Conservation (phyloP, 495 filamentous ascomycete genomes). For the Filosporella fistucella region DNA sequence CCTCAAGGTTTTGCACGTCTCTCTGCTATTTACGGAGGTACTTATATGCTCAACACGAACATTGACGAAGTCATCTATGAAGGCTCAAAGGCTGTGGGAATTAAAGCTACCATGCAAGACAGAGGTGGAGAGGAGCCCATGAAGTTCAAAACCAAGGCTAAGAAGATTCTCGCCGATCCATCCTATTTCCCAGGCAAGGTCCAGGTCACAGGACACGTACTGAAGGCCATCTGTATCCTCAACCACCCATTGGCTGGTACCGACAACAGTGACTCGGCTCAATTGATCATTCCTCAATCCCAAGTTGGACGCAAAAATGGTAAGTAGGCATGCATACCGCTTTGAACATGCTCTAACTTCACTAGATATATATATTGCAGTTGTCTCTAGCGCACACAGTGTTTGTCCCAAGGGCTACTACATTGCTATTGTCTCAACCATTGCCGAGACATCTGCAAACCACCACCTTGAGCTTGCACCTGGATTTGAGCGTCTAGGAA, state of each 20-base stretch:
- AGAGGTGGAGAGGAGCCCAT: slow-evolving; percentile 71
- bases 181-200: slow-evolving; percentile 94
- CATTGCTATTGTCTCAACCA: slow-evolving; percentile 96
- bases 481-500: slow-evolving; percentile 88
- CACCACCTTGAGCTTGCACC: slow-evolving; percentile 93
- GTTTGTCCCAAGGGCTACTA: slow-evolving; percentile 99
- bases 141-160: slow-evolving; percentile 93
- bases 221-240: slow-evolving; percentile 96
- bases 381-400: slow-evolving; percentile 93
- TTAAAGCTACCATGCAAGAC: slow-evolving; percentile 95
- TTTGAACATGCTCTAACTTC: slow-evolving; percentile 2
- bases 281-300: slow-evolving; percentile 96
- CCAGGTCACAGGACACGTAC: slow-evolving; percentile 77
- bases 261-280: slow-evolving; percentile 83
- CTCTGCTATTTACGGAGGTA: slow-evolving; percentile 96
- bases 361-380: slow-evolving; percentile 93
- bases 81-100: slow-evolving; percentile 76
- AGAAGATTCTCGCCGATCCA: slow-evolving; percentile 93
- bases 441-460: slow-evolving; percentile 87
- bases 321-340: slow-evolving; percentile 33
- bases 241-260: slow-evolving; percentile 89
- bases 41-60: slow-evolving; percentile 96
- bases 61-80: slow-evolving; percentile 87
- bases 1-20: slow-evolving; percentile 97
- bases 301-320: slow-evolving; percentile 94